A percentile compares a stretch with the other conserved stretches of the same genome.
Conservation (phyloP, 2,329 filamentous ascomycete genomes). For the Paracamarosporium sp. region DNA sequence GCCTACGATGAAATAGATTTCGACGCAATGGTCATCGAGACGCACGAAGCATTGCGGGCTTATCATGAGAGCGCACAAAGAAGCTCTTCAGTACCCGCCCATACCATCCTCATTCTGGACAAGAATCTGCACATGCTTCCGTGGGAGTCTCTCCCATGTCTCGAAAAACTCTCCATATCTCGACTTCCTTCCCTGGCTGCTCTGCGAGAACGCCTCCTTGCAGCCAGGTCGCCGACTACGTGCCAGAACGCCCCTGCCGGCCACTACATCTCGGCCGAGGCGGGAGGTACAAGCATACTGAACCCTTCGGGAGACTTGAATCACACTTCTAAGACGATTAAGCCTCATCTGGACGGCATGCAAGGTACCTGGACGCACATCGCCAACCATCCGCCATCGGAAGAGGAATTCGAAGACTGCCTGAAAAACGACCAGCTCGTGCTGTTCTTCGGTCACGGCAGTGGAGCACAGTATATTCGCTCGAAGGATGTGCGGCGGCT, state of each 20-base stretch:
- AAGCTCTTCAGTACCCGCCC: slow-evolving; percentile 54
- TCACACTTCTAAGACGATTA: slow-evolving; percentile 79
- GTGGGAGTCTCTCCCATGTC: slow-evolving; percentile 93
- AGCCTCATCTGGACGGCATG: slow-evolving; percentile 64
- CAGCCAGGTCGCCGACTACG: slow-evolving; percentile 47
- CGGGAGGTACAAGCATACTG: slow-evolving; percentile 76
- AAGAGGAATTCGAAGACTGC: slow-evolving; percentile 75
- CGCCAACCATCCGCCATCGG: slow-evolving; percentile 72
- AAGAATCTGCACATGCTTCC: slow-evolving; percentile 90
- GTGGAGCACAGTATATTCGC: slow-evolving; percentile 91
- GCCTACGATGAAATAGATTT: slow-evolving; percentile 98
- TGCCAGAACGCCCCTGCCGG: slow-evolving; percentile 27
- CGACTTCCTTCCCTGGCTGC: slow-evolving; percentile 86
- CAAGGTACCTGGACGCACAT: slow-evolving; percentile 69
- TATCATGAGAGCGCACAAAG: slow-evolving; percentile 67
- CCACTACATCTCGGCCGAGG: slow-evolving; percentile 58
- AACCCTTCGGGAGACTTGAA: slow-evolving; percentile 87
- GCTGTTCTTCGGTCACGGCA: slow-evolving; percentile 96
- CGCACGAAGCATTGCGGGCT: slow-evolving; percentile 79
- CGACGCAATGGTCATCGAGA: slow-evolving; percentile 87
- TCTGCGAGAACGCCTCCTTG: slow-evolving; percentile 76
- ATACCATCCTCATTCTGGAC: slow-evolving; percentile 90
- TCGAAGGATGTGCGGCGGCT: slow-evolving; percentile 81
- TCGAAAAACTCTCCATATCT: slow-evolving; percentile 80
- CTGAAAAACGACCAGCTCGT: slow-evolving; percentile 74